These are phyloP conservation scores for Suillus plorans DNA, from an alignment of 768 basidiomycete species.

Conservation along the genomic window DNA sequence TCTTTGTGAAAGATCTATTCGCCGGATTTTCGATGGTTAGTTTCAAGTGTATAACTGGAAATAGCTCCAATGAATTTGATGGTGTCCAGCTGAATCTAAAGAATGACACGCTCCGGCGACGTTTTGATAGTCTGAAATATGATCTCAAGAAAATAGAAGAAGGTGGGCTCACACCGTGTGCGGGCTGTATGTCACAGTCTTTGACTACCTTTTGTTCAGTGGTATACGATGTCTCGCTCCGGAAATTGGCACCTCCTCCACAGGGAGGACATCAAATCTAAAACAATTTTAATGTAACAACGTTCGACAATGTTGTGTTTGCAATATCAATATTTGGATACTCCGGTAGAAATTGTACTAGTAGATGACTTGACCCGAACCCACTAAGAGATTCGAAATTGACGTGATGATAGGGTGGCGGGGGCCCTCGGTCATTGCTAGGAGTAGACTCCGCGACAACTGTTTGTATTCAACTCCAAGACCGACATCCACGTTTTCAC, in stretches of 20 bases:
- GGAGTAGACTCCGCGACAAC: conserved; percentile 1
- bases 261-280: not conserved
- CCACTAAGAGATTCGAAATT: not conserved
- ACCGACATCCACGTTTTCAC: not conserved
- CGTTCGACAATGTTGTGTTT: not conserved
- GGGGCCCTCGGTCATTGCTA: not conserved
- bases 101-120: conserved; percentile 70
- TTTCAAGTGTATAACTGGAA: conserved; percentile 3
- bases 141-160: conserved; percentile 89
- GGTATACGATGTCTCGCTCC: conserved; percentile 81
- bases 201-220: conserved; percentile 41
- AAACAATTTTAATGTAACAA: not conserved
- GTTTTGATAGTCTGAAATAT: conserved; percentile 83
- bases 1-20: conserved; percentile 79
- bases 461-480: conserved; percentile 1
- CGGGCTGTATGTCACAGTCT: conserved; percentile 3
- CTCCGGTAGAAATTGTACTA: not conserved
- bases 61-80: conserved; percentile 3
- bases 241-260: conserved; percentile 47
- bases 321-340: not conserved
- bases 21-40: conserved; percentile 81
- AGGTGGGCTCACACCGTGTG: conserved; percentile 43
- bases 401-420: not conserved
- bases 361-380: not conserved
- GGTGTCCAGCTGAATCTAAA: conserved; percentile 71